Percentiles rank a stretch among this genome's conserved stretches.
phyloP scores from a whole-genome alignment of 495 filamentous ascomycete species.

The Xylaria acuta region DNA sequence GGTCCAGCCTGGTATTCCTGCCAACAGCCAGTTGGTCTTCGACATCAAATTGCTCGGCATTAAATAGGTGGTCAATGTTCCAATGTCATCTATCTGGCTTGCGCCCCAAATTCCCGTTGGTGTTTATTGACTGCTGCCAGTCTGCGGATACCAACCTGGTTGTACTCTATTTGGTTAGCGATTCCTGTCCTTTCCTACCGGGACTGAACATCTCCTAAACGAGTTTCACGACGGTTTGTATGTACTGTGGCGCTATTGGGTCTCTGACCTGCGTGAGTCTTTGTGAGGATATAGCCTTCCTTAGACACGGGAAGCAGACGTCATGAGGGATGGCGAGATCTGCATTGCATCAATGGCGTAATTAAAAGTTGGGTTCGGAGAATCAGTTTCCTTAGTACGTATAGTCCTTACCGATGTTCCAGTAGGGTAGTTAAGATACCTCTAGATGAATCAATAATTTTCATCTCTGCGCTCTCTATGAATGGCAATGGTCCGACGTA shows the following conservation, averaged over 20 bases:
- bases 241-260: conserved; percentile 31
- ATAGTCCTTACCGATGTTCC: conserved; percentile 3
- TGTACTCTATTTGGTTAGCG: conserved; percentile 38
- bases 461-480: not conserved
- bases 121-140: conserved; percentile 39
- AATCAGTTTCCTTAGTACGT: conserved; percentile 25
- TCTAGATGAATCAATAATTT: conserved; percentile 13
- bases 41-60: conserved; percentile 86
- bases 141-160: conserved; percentile 40
- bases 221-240: conserved; percentile 21
- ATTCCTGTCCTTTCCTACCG: conserved; percentile 27
- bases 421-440: conserved; percentile 5
- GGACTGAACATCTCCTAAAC: conserved; percentile 1
- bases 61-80: conserved; percentile 50
- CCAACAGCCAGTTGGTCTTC: conserved; percentile 88
- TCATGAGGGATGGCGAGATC: conserved; percentile 55
- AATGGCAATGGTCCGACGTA: not conserved
- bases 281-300: conserved; percentile 46
- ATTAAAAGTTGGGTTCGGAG: conserved; percentile 32
- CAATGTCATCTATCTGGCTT: conserved; percentile 25
- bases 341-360: conserved; percentile 52
- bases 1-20: conserved; percentile 78
- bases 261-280: conserved; percentile 49
- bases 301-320: conserved; percentile 45
- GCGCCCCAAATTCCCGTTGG: conserved; percentile 15